Conservation (phyloP, 345 rosid genomes). For the Corchorus capsularis region DNA sequence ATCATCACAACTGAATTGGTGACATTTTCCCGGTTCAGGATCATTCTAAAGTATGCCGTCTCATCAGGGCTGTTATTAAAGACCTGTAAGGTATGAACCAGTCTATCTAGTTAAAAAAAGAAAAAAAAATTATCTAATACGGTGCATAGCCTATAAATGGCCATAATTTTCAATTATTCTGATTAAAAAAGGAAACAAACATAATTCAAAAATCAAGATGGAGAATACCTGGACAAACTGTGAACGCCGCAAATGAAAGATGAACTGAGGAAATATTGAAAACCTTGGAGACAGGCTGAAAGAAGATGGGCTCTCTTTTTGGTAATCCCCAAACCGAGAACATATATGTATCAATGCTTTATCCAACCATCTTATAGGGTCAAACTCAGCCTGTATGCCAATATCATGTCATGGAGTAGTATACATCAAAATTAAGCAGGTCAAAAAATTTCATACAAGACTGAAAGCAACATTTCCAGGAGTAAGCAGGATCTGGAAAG, state of each 20-base stretch:
- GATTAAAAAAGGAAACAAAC: background rate
- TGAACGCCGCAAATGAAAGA: constrained; percentile 91
- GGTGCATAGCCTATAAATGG: background rate
- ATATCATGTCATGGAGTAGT: constrained; percentile 20
- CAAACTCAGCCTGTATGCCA: constrained; percentile 71
- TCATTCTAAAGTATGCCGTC: constrained; percentile 91
- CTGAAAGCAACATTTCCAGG: background rate
- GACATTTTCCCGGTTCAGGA: constrained; percentile 85
- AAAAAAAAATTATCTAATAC: constrained; percentile 14
- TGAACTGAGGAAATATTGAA: constrained; percentile 85
- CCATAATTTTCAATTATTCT: background rate
- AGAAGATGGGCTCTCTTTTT: constrained; percentile 76
- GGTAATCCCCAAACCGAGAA: constrained; percentile 84
- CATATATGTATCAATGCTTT: constrained; percentile 84
- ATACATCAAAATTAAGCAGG: background rate
- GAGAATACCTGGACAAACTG: constrained; percentile 89
- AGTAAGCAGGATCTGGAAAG: background rate
- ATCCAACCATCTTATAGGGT: constrained; percentile 95
- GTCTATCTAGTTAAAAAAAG: constrained; percentile 19
- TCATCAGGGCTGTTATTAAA: constrained; percentile 98
- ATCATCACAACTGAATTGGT: constrained; percentile 93
- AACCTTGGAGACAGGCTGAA: constrained; percentile 81
- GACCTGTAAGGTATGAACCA: constrained; percentile 56
- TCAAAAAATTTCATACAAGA: constrained; percentile 6
- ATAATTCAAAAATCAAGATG: constrained; percentile 5